phyloP scores from a whole-genome alignment of 2,329 filamentous ascomycete genomes.

The Ophiostoma montium region DNA sequence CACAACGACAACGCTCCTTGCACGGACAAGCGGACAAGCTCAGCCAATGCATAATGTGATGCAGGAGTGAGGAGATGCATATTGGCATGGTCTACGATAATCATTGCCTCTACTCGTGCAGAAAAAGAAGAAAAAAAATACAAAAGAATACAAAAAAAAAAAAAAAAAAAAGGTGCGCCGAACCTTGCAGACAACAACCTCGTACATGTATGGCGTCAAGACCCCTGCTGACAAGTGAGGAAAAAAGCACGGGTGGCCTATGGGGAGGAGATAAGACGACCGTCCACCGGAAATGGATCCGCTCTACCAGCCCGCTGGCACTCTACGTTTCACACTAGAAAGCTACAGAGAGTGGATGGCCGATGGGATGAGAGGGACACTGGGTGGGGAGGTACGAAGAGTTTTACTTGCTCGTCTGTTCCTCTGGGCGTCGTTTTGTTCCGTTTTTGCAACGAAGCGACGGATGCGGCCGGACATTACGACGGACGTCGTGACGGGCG shows the following conservation, averaged over 20 bases:
- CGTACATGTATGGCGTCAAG: background rate
- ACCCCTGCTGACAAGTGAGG: background rate
- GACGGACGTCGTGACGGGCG: too few relatives aligned
- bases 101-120: too few relatives aligned
- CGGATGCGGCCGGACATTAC: too few relatives aligned
- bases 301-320: constrained; percentile 7
- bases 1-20: too few relatives aligned
- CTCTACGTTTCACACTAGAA: constrained; percentile 7
- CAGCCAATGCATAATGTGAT: too few relatives aligned
- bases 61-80: too few relatives aligned
- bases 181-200: background rate
- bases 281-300: background rate
- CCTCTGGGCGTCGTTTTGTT: background rate
- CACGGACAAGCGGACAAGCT: too few relatives aligned
- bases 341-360: background rate
- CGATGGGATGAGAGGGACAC: background rate
- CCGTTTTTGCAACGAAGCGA: too few relatives aligned
- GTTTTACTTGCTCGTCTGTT: background rate
- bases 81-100: background rate
- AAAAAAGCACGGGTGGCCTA: background rate
- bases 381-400: background rate
- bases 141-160: too few relatives aligned
- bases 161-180: too few relatives aligned
- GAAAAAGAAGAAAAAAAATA: too few relatives aligned
- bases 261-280: background rate